Percentiles rank a stretch among this genome's conserved stretches.
These are phyloP conservation scores for Arachnomyces sp. DNA, from an alignment of 2,329 filamentous ascomycete genomes.

Conservation along the genomic window DNA sequence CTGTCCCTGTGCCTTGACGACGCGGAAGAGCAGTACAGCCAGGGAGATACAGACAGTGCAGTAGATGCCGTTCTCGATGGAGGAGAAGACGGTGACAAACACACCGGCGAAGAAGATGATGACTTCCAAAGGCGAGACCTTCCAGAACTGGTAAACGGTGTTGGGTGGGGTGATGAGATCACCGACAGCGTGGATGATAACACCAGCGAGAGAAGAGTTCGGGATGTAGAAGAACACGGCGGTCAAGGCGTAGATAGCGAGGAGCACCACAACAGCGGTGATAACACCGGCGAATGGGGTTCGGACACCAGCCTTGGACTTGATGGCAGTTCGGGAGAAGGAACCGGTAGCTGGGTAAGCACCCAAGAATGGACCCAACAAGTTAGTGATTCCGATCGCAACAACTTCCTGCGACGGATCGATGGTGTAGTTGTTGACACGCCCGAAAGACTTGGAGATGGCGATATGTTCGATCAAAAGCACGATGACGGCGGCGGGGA, in stretches of 20 bases:
- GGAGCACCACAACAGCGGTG: slow-evolving; percentile 72
- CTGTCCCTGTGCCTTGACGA: slow-evolving; percentile 70
- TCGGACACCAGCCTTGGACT: slow-evolving; percentile 89
- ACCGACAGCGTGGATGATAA: slow-evolving; percentile 93
- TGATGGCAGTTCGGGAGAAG: slow-evolving; percentile 92
- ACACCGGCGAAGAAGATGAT: slow-evolving; percentile 91
- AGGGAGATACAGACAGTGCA: slow-evolving; percentile 69
- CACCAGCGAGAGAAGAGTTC: slow-evolving; percentile 66
- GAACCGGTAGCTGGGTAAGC: slow-evolving; percentile 90
- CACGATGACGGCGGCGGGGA: slow-evolving; percentile 87
- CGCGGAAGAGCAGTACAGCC: slow-evolving; percentile 71
- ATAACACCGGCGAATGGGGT: slow-evolving; percentile 87
- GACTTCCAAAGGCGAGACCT: slow-evolving; percentile 80
- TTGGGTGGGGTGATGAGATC: slow-evolving; percentile 88
- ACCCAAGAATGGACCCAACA: slow-evolving; percentile 84
- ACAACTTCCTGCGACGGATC: slow-evolving; percentile 94
- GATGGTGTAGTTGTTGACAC: slow-evolving; percentile 93
- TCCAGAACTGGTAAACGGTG: slow-evolving; percentile 91
- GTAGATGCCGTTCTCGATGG: slow-evolving; percentile 90
- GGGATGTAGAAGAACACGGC: slow-evolving; percentile 93
- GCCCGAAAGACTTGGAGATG: slow-evolving; percentile 92
- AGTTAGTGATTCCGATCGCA: slow-evolving; percentile 82
- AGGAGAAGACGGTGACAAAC: slow-evolving; percentile 75
- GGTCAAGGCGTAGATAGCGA: slow-evolving; percentile 83
- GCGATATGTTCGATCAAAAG: slow-evolving; percentile 93